phyloP scores from a whole-genome alignment of 192 early-diverging fungal species.

The Podila epicladia region DNA sequence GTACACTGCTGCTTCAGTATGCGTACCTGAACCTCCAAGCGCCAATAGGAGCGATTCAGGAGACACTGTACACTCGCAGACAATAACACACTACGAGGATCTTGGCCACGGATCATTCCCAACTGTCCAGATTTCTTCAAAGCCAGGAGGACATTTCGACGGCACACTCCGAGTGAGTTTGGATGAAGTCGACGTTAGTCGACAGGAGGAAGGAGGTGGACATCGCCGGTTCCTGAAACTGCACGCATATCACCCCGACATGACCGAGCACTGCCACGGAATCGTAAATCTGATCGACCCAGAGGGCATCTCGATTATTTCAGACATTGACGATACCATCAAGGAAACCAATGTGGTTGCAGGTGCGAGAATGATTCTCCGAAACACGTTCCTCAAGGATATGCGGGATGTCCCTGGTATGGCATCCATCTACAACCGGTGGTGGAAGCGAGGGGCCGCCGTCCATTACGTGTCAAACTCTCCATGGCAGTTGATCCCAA shows the following conservation, averaged over 20 bases:
- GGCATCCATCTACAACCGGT: conserved; percentile 68
- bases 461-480: conserved; percentile 91
- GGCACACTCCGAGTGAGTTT: conserved; percentile 32
- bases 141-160: conserved; percentile 43
- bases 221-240: conserved; percentile 24
- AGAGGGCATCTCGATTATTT: conserved; percentile 78
- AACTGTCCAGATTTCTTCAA: conserved; percentile 35
- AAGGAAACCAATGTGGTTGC: conserved; percentile 79
- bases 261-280: conserved; percentile 40
- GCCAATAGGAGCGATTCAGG: conserved; percentile 7
- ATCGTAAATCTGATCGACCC: conserved; percentile 70
- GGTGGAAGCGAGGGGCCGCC: conserved; percentile 67
- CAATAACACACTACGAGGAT: conserved; percentile 16
- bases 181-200: conserved; percentile 46
- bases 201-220: conserved; percentile 19
- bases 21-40: not conserved
- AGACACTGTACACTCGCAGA: conserved; percentile 7
- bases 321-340: conserved; percentile 94
- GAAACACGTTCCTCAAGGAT: conserved; percentile 72
- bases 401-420: conserved; percentile 69
- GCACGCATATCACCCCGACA: conserved; percentile 30
- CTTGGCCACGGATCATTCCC: conserved; percentile 26
- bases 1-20: too few species aligned
- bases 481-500: conserved; percentile 84
- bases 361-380: conserved; percentile 72